Percentiles rank a stretch among this genome's conserved stretches.
phyloP scores from a whole-genome alignment of 148 eudicot genomes.

The Vaccinium vitisidaea region DNA sequence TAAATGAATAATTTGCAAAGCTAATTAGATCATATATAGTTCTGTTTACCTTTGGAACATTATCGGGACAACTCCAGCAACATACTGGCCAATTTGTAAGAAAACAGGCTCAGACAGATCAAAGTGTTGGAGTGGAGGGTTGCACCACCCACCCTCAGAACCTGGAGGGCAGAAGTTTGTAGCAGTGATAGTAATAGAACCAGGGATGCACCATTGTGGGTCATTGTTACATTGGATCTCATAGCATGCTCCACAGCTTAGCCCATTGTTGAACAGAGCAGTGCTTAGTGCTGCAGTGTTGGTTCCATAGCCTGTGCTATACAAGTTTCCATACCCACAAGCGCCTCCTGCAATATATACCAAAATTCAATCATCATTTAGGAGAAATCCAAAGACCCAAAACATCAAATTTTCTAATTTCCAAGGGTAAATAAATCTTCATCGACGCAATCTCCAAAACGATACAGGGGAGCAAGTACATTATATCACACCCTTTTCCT shows the following conservation, averaged over 20 bases:
- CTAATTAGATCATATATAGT: neutral
- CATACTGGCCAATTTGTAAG: slow-evolving; percentile 35
- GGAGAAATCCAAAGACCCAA: neutral
- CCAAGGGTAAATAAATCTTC: neutral
- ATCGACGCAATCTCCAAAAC: neutral
- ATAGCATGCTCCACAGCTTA: slow-evolving; percentile 41
- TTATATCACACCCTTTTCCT: neutral
- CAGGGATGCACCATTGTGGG: slow-evolving; percentile 38
- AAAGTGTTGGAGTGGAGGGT: slow-evolving; percentile 49
- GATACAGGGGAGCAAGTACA: neutral
- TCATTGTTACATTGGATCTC: slow-evolving; percentile 29
- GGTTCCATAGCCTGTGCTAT: slow-evolving; percentile 45
- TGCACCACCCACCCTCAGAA: slow-evolving; percentile 46
- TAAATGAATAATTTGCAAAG: neutral
- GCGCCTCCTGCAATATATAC: slow-evolving; percentile 47
- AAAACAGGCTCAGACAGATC: slow-evolving; percentile 49
- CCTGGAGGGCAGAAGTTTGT: slow-evolving; percentile 49
- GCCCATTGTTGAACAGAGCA: slow-evolving; percentile 41
- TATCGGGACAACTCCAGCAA: slow-evolving; percentile 42
- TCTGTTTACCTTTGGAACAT: slow-evolving; percentile 32
- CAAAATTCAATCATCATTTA: neutral
- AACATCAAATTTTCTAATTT: neutral
- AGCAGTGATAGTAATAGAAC: slow-evolving; percentile 37
- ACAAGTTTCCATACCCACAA: slow-evolving; percentile 46
- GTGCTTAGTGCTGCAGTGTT: slow-evolving; percentile 52